Evolutionary conservation across 2,329 filamentous ascomycete genomes (phyloP), one percentile per base, ranked within the genome.

Genomic region (Aspergillus candidus): DNA sequence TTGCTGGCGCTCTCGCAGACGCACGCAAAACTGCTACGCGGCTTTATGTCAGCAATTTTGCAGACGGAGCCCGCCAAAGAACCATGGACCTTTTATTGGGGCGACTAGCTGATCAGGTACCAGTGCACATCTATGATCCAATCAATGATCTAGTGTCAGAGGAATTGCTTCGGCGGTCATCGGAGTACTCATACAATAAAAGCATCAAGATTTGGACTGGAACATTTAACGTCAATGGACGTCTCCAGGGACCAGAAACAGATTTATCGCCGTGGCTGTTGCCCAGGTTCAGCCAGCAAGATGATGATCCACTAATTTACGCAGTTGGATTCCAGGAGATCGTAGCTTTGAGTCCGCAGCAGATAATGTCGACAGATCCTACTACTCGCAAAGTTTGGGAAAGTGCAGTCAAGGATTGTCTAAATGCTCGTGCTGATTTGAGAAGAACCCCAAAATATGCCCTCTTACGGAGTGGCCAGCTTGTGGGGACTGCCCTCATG

Each of bases 321-420:
- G 89, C 86, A 6, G 83, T 96, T 12, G 93, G 88, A 0, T 97
- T 98, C 57, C 93, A 98, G 62, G 93, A 98, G 66, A 97, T 98
- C 50, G 93, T 98, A n/a, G 88, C 95, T 60, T 73, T 98, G 37
- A 96, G 88, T 56, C 93, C 94, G 12, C 91, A 97, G 63, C 93
- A 98, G 60, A 97, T 98, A 60, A 96, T 98, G 89, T 95, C 94
- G 53, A 97, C 90, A 48, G 91, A 98, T 62, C 93, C 93, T 1
- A 81, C 83, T 3, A 79, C 87, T 42, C 87, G 91, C 53, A 83
- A 88, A 51, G 72, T 83, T 14, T 98, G 93, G 93, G 93, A 98
- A 63, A 71, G 76, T 41, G 83, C 86, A 4, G 89, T 97, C 17
- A 83, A 84, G 52, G 74, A 73, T 36, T 88, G 84, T 11, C 69